phyloP scores from a whole-genome alignment of 495 filamentous ascomycete genomes.

The Elasticomyces elasticus region DNA sequence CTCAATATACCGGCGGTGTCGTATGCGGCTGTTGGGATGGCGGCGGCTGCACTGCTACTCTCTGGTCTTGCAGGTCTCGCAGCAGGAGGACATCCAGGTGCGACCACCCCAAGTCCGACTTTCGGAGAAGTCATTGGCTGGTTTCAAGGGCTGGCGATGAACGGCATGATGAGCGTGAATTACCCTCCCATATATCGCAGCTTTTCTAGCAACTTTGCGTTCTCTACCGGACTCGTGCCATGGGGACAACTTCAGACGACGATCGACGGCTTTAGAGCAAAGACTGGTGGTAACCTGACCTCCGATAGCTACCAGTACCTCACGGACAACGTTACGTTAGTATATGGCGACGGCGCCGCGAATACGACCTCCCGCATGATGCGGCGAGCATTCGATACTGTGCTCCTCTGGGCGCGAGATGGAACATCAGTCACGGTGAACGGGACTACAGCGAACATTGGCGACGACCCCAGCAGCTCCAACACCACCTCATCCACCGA shows the following conservation, averaged over 20 bases:
- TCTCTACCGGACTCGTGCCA: slow-evolving; percentile 74
- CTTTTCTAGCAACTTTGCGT: slow-evolving; percentile 87
- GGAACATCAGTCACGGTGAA: slow-evolving; percentile 42
- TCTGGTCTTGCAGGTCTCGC: slow-evolving; percentile 62
- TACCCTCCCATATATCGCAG: slow-evolving; percentile 79
- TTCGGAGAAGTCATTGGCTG: slow-evolving; percentile 80
- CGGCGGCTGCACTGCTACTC: slow-evolving; percentile 71
- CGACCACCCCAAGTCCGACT: slow-evolving; percentile 62
- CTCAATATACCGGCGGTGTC: slow-evolving; percentile 62
- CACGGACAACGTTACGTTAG: slow-evolving; percentile 55
- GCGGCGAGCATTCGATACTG: slow-evolving; percentile 46
- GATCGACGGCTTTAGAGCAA: slow-evolving; percentile 74
- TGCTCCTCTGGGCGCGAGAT: slow-evolving; percentile 42
- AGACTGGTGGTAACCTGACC: slow-evolving; percentile 81
- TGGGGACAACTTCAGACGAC: slow-evolving; percentile 70
- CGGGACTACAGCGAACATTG: slow-evolving; percentile 29
- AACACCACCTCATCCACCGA: slow-evolving; percentile 21
- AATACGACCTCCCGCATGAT: slow-evolving; percentile 29
- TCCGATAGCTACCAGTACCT: slow-evolving; percentile 66
- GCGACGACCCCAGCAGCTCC: slow-evolving; percentile 9
- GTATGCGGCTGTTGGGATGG: slow-evolving; percentile 76
- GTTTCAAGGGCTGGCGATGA: slow-evolving; percentile 90
- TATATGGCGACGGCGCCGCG: slow-evolving; percentile 41
- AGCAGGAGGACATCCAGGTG: slow-evolving; percentile 50
- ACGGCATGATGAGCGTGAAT: slow-evolving; percentile 86